Percentiles rank a stretch among this genome's conserved stretches.
Conservation (phyloP, 1,139 yeast species). For the Zygosaccharomyces sapae region DNA sequence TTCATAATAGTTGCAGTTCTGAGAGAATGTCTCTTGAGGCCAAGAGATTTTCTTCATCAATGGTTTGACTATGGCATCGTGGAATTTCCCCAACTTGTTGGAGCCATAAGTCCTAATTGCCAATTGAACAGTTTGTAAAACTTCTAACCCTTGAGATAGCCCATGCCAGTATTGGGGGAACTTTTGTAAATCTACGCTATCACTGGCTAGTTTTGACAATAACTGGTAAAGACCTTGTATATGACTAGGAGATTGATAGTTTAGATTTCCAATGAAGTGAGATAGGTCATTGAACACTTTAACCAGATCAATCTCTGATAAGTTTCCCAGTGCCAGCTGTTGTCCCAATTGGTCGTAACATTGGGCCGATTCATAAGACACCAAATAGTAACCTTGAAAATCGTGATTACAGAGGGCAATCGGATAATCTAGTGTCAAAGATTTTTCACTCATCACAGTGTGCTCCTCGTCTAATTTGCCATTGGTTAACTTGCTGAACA, state of each 20-base stretch:
- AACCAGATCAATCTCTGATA: conserved; percentile 30
- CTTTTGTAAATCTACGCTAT: conserved; percentile 20
- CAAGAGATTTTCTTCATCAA: conserved; percentile 22
- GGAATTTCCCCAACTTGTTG: conserved; percentile 6
- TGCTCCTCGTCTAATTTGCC: conserved; percentile 40
- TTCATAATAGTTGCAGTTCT: conserved; percentile 9
- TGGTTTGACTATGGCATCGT: conserved; percentile 37
- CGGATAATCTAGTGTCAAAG: conserved; percentile 32
- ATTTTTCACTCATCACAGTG: conserved; percentile 47
- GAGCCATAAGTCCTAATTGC: conserved; percentile 13
- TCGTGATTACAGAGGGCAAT: conserved; percentile 44
- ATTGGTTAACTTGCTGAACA: conserved; percentile 43
- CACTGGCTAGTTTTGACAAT: conserved; percentile 19
- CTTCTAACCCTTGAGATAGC: conserved; percentile 27
- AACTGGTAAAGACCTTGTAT: conserved; percentile 29
- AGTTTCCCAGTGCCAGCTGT: conserved; percentile 25
- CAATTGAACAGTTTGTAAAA: conserved; percentile 21
- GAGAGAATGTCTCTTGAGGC: conserved; percentile 14
- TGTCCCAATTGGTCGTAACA: conserved; percentile 34
- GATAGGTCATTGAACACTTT: conserved; percentile 36
- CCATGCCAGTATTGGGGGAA: conserved; percentile 20
- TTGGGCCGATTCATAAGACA: conserved; percentile 33
- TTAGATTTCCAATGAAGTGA: conserved; percentile 30
- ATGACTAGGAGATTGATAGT: conserved; percentile 27
- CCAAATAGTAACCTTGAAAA: conserved; percentile 47